These are phyloP conservation scores for Nitzschia sp. DNA, from an alignment of 108 stramenopile species.

Conservation along the genomic window DNA sequence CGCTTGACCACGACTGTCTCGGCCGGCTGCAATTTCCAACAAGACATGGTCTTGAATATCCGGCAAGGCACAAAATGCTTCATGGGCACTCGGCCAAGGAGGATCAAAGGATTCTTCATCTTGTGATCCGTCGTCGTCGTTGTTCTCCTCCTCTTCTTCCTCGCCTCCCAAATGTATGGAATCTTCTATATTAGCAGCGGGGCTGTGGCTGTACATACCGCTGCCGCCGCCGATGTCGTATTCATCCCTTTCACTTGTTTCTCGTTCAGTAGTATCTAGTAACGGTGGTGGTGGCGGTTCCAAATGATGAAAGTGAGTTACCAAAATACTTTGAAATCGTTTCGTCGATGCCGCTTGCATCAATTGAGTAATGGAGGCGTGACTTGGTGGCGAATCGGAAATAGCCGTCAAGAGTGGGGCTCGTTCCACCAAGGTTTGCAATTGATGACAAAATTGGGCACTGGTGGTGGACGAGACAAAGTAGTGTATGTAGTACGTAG, in stretches of 20 bases:
- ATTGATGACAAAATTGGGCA: slow-evolving; percentile 14
- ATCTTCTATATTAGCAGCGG: too few species aligned
- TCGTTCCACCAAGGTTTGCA: slow-evolving; percentile 17
- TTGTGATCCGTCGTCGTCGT: slow-evolving; percentile 7
- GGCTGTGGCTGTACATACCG: not conserved
- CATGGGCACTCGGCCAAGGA: slow-evolving; percentile 27
- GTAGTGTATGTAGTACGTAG: not conserved
- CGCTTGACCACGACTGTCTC: slow-evolving; percentile 6
- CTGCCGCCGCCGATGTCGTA: not conserved
- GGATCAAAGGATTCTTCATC: slow-evolving; percentile 28
- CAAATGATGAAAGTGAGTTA: slow-evolving; percentile 40
- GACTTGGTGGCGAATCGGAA: slow-evolving; percentile 16
- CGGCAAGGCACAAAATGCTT: slow-evolving; percentile 25
- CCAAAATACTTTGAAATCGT: slow-evolving; percentile 42
- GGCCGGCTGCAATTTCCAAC: slow-evolving; percentile 43
- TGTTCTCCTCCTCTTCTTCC: not conserved
- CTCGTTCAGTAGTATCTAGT: not conserved
- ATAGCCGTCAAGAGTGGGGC: slow-evolving; percentile 15
- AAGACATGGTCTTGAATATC: slow-evolving; percentile 31
- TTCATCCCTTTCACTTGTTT: not conserved
- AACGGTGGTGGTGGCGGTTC: too few species aligned
- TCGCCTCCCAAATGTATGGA: not conserved
- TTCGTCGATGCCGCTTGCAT: slow-evolving; percentile 4
- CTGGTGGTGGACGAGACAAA: not conserved
- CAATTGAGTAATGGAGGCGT: slow-evolving; percentile 10